Evolutionary conservation across 176 grass and related monocot genomes (phyloP).

Genomic region (Aegilops umbellulata): DNA sequence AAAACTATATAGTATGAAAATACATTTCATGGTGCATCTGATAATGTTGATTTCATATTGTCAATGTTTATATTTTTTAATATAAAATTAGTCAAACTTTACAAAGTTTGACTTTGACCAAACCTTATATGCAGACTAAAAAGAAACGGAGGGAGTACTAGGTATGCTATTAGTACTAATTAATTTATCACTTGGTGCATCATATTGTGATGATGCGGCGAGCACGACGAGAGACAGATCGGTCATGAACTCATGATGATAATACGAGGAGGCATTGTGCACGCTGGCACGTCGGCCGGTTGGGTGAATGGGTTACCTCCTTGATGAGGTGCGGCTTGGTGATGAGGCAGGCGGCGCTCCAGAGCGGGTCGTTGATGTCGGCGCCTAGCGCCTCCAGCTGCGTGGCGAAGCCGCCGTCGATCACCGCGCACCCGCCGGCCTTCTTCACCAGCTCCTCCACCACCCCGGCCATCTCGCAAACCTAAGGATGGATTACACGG

Average conservation of each 20-base stretch:
- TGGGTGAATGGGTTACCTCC: slow-evolving; percentile 32
- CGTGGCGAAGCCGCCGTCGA: slow-evolving; percentile 85
- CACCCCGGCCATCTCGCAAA: slow-evolving; percentile 33
- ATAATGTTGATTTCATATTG: too few species aligned
- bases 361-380: slow-evolving; percentile 80
- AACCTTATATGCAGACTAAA: too few species aligned
- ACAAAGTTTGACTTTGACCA: too few species aligned
- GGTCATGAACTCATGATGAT: not conserved
- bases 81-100: too few species aligned
- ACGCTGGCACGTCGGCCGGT: not conserved
- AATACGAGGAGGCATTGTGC: not conserved
- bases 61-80: too few species aligned
- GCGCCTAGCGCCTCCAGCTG: slow-evolving; percentile 85
- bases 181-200: not conserved
- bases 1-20: too few species aligned
- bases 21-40: too few species aligned
- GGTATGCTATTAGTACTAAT: not conserved
- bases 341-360: slow-evolving; percentile 83
- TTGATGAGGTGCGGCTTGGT: slow-evolving; percentile 61
- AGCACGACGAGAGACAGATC: not conserved
- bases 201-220: not conserved
- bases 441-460: slow-evolving; percentile 54
- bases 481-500: too few species aligned
- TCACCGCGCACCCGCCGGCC: slow-evolving; percentile 69
- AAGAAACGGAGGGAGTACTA: too few species aligned